phyloP scores from a whole-genome alignment of 371 early-diverging fungal genomes.

The Gilbertella persicaria region DNA sequence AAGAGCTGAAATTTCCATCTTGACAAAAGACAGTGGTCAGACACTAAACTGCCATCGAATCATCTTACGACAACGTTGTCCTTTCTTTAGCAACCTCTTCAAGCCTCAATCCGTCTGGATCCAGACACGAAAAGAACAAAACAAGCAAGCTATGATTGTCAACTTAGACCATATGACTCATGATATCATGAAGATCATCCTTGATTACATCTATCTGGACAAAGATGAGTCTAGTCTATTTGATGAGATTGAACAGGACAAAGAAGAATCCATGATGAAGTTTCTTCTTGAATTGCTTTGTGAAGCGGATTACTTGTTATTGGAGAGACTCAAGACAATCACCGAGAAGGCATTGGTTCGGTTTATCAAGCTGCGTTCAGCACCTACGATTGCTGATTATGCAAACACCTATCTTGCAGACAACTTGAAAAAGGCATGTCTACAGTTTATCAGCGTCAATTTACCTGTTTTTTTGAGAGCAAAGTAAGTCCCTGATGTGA shows the following conservation, averaged over 20 bases:
- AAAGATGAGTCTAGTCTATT: conserved; percentile 41
- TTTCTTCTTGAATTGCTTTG: conserved; percentile 57
- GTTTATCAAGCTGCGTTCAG: conserved; percentile 58
- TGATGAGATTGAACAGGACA: conserved; percentile 37
- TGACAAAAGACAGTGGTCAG: conserved; percentile 25
- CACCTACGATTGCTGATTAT: conserved; percentile 52
- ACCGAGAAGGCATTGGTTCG: conserved; percentile 51
- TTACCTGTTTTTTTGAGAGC: conserved; percentile 58
- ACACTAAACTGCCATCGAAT: conserved; percentile 52
- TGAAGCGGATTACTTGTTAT: conserved; percentile 66
- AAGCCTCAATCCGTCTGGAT: conserved; percentile 58
- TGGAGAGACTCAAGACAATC: conserved; percentile 57
- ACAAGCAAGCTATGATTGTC: conserved; percentile 28
- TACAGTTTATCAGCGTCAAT: conserved; percentile 64
- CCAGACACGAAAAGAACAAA: conserved; percentile 27
- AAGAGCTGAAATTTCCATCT: conserved; percentile 41
- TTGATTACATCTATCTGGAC: conserved; percentile 59
- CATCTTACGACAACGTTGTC: conserved; percentile 63
- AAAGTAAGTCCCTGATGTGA: conserved; percentile 30
- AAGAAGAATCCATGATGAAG: conserved; percentile 50
- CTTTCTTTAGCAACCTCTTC: conserved; percentile 65
- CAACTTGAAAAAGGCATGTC: conserved; percentile 53
- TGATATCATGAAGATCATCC: conserved; percentile 48
- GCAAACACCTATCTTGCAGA: conserved; percentile 57
- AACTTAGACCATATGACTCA: conserved; percentile 50